Conservation (phyloP, 495 filamentous ascomycete genomes). For the Penicillium desertorum region DNA sequence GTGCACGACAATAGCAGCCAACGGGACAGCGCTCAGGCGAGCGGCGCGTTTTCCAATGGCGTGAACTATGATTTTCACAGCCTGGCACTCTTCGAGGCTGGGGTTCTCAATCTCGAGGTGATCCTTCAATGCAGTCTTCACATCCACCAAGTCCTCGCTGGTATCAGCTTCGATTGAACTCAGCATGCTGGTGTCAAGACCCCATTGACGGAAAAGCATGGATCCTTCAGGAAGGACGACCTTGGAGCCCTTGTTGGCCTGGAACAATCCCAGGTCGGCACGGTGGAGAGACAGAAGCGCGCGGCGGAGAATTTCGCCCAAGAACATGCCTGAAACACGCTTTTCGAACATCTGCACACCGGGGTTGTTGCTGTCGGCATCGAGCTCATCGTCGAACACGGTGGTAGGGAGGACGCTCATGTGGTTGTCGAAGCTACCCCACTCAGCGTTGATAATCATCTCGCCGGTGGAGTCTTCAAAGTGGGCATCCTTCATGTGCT, state of each 20-base stretch:
- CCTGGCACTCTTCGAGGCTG: constrained; percentile 73
- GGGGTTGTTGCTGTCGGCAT: constrained; percentile 81
- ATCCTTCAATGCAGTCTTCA: constrained; percentile 73
- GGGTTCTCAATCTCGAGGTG: constrained; percentile 70
- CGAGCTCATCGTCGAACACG: constrained; percentile 74
- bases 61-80: constrained; percentile 73
- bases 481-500: constrained; percentile 47
- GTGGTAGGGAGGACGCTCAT: constrained; percentile 85
- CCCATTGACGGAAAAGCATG: constrained; percentile 77
- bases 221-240: constrained; percentile 63
- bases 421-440: constrained; percentile 97
- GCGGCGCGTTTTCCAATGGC: constrained; percentile 88
- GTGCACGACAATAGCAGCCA: constrained; percentile 76
- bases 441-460: constrained; percentile 98
- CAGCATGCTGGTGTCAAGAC: constrained; percentile 83
- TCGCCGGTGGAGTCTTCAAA: constrained; percentile 82
- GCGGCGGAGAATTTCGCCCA: constrained; percentile 88
- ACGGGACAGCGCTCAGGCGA: constrained; percentile 80
- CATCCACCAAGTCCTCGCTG: constrained; percentile 58
- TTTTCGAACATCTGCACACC: constrained; percentile 99
- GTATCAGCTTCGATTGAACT: constrained; percentile 77
- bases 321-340: constrained; percentile 95
- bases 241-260: constrained; percentile 67
- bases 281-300: constrained; percentile 66
- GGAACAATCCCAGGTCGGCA: constrained; percentile 62